Base-by-base conservation (phyloP, 2,329 filamentous ascomycete genomes). In the Colletotrichum plurivorum region DNA sequence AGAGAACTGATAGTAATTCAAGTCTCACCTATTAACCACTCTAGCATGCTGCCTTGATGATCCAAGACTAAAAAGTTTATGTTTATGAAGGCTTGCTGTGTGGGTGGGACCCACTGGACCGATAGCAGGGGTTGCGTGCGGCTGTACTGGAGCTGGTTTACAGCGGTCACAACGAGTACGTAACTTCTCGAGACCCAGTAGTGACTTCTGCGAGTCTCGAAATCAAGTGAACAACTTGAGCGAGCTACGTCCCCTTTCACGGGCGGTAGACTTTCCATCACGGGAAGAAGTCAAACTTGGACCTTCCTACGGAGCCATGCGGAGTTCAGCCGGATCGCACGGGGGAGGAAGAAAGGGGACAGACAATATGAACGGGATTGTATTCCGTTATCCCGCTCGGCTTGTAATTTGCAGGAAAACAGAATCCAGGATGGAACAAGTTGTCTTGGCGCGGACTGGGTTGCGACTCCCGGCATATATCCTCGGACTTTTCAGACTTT, bases 21-120 rank as follows among this genome's bases (percentile, higher is more conserved):
- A 69, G 67, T 69, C 67, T 69, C 39, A 60, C 67, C 41, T 51
- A 63, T 69, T 69, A 66, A 69, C 67, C 67, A 69, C 67, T 69
- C 67, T 63, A 51, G 41, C 67, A 69, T 69, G 67, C 63, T 69
- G 67, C 67, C 67, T 27, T 63, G 22, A 16, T n/a, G 2, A 22
- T n/a, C 18, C 1, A 15, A 27, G n/a, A 2, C 5, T 0, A 7
- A 20, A 27, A 45, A 12, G 5, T 8, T 49, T 18, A 1, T 2
- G 0, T 18, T 27, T 61, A 25, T 52, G 27, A 16, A 46, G 15
- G 16, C 3, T 7, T 6, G 5, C 3, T 4, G 2, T 20, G 46
- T 49, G n/a, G 20, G 20, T 10, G 8, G 10, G 31, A 36, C 31
- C 18, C 46, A 13, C 16, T 20, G 46, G 5, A 15, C 12, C 49